These are phyloP conservation scores for Ustilago hordei DNA, from an alignment of 1,284 basidiomycete species.

Conservation along the genomic window DNA sequence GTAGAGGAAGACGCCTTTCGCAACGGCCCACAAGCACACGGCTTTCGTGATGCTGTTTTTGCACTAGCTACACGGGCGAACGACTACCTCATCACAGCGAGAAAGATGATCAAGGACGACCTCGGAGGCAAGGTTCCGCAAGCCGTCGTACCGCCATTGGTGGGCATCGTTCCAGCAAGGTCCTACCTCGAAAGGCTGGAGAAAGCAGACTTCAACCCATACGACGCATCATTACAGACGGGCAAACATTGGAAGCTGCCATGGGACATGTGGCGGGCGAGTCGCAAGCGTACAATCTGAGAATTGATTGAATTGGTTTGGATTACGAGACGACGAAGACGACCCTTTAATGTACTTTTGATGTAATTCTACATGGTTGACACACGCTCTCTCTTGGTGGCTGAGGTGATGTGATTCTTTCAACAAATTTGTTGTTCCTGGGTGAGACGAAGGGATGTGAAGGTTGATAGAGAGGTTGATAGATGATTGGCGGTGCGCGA, in stretches of 20 bases:
- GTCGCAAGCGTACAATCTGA: slow-evolving; percentile 70
- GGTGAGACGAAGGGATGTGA: neutral
- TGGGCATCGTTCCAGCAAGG: slow-evolving; percentile 80
- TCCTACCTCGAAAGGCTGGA: slow-evolving; percentile 82
- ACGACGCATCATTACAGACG: slow-evolving; percentile 77
- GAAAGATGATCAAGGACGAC: slow-evolving; percentile 78
- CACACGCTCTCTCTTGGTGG: neutral
- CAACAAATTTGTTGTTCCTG: neutral
- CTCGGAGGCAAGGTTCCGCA: slow-evolving; percentile 76
- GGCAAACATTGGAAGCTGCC: slow-evolving; percentile 85
- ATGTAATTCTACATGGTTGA: slow-evolving; percentile 21
- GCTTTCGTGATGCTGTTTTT: slow-evolving; percentile 80
- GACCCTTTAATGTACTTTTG: neutral
- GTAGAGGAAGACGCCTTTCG: slow-evolving; percentile 88
- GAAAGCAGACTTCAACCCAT: slow-evolving; percentile 83
- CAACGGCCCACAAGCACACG: slow-evolving; percentile 76
- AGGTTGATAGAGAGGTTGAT: neutral
- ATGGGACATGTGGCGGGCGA: slow-evolving; percentile 84
- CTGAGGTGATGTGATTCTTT: neutral
- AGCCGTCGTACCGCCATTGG: slow-evolving; percentile 81
- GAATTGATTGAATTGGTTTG: slow-evolving; percentile 1
- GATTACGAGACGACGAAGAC: neutral
- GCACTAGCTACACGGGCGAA: slow-evolving; percentile 90
- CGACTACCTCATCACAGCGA: slow-evolving; percentile 87
- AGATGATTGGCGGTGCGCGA: neutral